Conservation (phyloP, 1,139 yeast genomes). For the Scheffersomyces lignicola region DNA sequence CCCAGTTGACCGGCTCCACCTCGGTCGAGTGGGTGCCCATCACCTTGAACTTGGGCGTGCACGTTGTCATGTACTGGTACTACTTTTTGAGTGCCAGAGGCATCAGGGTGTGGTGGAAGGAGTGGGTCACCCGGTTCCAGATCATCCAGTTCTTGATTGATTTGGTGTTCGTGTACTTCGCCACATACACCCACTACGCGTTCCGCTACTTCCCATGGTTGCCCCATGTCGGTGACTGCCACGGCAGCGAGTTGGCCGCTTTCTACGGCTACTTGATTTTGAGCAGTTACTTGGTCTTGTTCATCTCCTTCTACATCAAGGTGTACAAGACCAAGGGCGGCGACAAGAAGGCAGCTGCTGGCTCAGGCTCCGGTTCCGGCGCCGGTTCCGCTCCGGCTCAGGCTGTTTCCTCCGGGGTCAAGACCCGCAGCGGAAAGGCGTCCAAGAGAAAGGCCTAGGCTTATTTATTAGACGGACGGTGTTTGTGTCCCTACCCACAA, state of each 20-base stretch:
- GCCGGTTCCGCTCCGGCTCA: constrained; percentile 9
- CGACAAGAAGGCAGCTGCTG: constrained; percentile 11
- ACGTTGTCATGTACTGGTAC: constrained; percentile 98
- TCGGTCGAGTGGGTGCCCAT: constrained; percentile 97
- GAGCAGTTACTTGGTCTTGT: constrained; percentile 84
- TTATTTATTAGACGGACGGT: not conserved
- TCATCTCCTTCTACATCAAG: constrained; percentile 89
- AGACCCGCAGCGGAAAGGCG: constrained; percentile 23
- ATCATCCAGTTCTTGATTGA: constrained; percentile 92
- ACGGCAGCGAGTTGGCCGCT: constrained; percentile 93
- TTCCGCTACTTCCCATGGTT: constrained; percentile 56
- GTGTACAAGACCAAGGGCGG: constrained; percentile 64
- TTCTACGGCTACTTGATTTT: constrained; percentile 85
- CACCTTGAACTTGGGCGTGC: constrained; percentile 83
- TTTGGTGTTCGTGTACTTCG: constrained; percentile 86
- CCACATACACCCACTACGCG: constrained; percentile 80
- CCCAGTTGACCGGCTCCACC: constrained; percentile 88
- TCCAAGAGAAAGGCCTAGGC: constrained; percentile 45
- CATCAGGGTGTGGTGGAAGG: constrained; percentile 98
- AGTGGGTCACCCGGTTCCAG: constrained; percentile 97
- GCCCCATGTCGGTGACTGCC: constrained; percentile 86
- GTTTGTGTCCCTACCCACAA: too few species aligned
- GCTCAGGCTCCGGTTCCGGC: constrained; percentile 15
- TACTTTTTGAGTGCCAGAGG: constrained; percentile 93
- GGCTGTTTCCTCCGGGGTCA: constrained; percentile 3